Evolutionary conservation across 2,329 filamentous ascomycete genomes (phyloP).

Genomic region (Botrytis sinoallii): DNA sequence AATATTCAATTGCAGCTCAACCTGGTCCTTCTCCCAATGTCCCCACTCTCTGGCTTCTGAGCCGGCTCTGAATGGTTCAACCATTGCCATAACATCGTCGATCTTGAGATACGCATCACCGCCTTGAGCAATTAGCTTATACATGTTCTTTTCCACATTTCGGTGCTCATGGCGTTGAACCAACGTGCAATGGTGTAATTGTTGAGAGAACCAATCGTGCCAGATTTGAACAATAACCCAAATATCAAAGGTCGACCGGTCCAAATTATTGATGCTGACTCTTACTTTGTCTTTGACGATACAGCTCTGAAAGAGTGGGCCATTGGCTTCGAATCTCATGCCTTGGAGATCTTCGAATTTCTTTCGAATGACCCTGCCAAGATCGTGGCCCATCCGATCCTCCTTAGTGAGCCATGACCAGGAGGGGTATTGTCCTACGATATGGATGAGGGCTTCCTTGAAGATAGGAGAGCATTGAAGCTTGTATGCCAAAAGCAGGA

Average conservation of each 20-base stretch:
- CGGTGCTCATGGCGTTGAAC: background rate
- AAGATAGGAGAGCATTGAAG: constrained; percentile 29
- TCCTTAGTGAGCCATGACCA: constrained; percentile 22
- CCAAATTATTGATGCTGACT: constrained; percentile 1
- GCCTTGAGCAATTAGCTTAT: constrained; percentile 27
- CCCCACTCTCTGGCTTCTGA: background rate
- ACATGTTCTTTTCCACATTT: constrained; percentile 17
- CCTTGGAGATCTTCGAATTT: constrained; percentile 23
- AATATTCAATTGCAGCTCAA: constrained; percentile 24
- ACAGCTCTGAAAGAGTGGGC: constrained; percentile 22
- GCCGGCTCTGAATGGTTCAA: background rate
- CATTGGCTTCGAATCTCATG: constrained; percentile 19
- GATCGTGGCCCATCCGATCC: background rate
- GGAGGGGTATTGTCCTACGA: constrained; percentile 27
- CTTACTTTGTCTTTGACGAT: constrained; percentile 16
- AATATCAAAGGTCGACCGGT: constrained; percentile 31
- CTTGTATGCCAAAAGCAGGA: constrained; percentile 24
- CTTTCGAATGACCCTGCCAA: constrained; percentile 17
- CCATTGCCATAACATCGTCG: constrained; percentile 1
- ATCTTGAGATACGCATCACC: constrained; percentile 28
- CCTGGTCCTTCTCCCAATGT: constrained; percentile 10
- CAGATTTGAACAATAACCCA: constrained; percentile 29
- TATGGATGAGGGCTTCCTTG: constrained; percentile 31
- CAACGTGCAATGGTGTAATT: constrained; percentile 1
- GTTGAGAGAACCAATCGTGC: constrained; percentile 31